phyloP scores from a whole-genome alignment of 225 moss, liverwort and hornwort species.

The Rhytidiadelphus loreus region DNA sequence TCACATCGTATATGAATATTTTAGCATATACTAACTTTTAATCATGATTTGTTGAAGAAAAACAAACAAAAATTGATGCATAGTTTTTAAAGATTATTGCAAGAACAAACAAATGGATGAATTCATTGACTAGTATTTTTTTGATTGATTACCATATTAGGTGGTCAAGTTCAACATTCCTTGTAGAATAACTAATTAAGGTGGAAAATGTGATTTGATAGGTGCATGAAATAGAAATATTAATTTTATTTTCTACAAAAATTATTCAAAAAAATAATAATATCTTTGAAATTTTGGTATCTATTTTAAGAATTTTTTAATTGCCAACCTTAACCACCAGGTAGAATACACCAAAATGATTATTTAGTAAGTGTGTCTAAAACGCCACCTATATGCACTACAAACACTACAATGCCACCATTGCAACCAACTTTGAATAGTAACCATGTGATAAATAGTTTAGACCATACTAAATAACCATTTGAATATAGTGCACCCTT shows the following conservation, averaged over 20 bases:
- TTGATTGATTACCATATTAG: rapidly evolving
- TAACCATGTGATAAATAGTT: background rate
- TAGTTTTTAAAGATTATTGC: background rate
- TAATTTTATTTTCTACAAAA: background rate
- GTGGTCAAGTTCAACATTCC: background rate
- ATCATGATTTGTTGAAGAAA: background rate
- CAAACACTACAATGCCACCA: background rate
- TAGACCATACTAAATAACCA: background rate
- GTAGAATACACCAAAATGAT: background rate
- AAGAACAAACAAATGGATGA: rapidly evolving
- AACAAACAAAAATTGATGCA: background rate
- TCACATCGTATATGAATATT: no score
- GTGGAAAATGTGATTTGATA: background rate
- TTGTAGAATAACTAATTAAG: background rate
- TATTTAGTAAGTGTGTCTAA: background rate
- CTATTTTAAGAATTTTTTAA: background rate
- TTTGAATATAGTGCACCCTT: rapidly evolving
- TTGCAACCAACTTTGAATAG: background rate
- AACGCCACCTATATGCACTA: rapidly evolving
- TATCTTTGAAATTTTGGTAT: background rate
- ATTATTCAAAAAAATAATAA: no score
- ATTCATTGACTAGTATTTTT: background rate
- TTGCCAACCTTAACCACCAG: rapidly evolving
- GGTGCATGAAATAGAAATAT: background rate
- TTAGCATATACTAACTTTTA: background rate